A percentile compares a stretch with the other conserved stretches of the same genome.
Conservation (phyloP, 108 stramenopile species). For the Poteriospumella lacustris region DNA sequence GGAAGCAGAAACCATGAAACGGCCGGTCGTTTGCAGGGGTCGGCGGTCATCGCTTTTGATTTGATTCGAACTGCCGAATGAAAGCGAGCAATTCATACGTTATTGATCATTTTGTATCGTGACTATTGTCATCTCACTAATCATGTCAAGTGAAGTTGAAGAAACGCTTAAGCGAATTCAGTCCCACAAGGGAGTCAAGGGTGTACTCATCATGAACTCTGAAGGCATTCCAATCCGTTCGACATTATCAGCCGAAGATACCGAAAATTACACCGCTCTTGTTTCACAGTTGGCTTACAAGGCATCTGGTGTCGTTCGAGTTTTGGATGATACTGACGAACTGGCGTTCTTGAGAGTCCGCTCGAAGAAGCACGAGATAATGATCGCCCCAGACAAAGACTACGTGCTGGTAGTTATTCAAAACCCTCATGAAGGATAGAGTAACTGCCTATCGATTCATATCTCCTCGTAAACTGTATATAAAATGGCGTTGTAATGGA, state of each 20-base stretch:
- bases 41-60: no score
- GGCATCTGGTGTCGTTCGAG: constrained; percentile 47
- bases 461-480: no score
- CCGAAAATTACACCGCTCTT: constrained; percentile 51
- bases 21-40: no score
- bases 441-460: no score
- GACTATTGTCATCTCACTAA: no score
- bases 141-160: constrained; percentile 54
- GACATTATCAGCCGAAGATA: constrained; percentile 50
- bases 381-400: constrained; percentile 54
- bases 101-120: neutral
- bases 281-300: constrained; percentile 52
- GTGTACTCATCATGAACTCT: constrained; percentile 54
- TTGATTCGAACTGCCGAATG: no score
- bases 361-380: constrained; percentile 55
- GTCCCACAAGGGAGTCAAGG: constrained; percentile 52
- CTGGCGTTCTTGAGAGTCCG: constrained; percentile 52
- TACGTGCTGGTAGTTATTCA: constrained; percentile 55
- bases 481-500: no score
- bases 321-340: constrained; percentile 47
- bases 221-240: constrained; percentile 55
- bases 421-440: constrained; percentile 20
- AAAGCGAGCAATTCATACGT: no score
- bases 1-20: no score
- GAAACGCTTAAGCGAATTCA: constrained; percentile 57